Conservation (phyloP, 208 protist genomes). For the Herpetomonas samuelpessoai region DNA sequence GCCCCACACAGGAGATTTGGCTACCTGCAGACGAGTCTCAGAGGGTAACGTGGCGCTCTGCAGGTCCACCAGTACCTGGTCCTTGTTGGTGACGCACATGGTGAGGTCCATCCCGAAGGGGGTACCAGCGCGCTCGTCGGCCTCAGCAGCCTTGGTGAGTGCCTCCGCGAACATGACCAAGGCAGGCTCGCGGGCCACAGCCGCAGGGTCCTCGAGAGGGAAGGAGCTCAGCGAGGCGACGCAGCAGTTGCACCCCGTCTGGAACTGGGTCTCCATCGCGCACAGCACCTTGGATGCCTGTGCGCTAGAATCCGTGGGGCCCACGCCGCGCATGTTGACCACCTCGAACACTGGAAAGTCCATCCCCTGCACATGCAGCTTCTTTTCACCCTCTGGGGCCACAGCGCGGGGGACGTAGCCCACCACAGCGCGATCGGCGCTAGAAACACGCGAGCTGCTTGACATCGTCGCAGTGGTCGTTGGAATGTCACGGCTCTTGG, state of each 20-base stretch:
- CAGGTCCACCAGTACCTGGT: conserved; percentile 27
- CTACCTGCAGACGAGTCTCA: conserved; percentile 22
- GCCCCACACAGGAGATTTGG: conserved; percentile 35
- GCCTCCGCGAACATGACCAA: conserved; percentile 34
- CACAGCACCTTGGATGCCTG: conserved; percentile 13
- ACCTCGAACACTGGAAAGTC: conserved; percentile 56
- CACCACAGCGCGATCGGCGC: conserved; percentile 24
- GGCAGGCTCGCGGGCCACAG: conserved; percentile 23
- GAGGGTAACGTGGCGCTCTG: conserved; percentile 9
- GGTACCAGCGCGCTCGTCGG: conserved; percentile 19
- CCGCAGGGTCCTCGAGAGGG: conserved; percentile 6
- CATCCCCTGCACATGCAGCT: conserved; percentile 23
- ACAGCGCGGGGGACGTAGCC: conserved; percentile 26
- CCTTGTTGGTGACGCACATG: conserved; percentile 22
- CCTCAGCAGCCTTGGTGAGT: conserved; percentile 25
- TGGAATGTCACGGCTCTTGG: neutral
- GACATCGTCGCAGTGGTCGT: neutral
- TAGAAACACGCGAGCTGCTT: neutral
- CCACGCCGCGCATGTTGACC: conserved; percentile 15
- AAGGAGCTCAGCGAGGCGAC: conserved; percentile 29
- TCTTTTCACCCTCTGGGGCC: conserved; percentile 13
- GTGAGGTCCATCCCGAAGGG: conserved; percentile 29
- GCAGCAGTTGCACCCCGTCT: conserved; percentile 35
- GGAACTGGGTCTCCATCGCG: conserved; percentile 29
- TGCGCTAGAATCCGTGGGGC: conserved; percentile 10